phyloP scores from a whole-genome alignment of 768 basidiomycete species.

The Russula compacta region DNA sequence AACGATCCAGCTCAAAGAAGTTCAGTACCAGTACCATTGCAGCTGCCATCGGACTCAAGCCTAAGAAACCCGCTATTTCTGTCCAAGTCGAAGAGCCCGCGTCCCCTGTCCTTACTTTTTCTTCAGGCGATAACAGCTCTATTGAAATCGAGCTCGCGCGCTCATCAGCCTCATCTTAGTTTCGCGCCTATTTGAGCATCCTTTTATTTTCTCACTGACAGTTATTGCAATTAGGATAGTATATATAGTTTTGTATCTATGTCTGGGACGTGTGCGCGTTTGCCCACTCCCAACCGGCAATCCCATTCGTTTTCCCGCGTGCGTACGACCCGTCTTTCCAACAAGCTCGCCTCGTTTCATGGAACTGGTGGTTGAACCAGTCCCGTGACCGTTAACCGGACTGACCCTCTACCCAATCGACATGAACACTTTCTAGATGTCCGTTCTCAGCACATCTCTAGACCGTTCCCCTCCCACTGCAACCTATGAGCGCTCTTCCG shows the following conservation, averaged over 20 bases:
- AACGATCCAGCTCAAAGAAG: slow-evolving; percentile 27
- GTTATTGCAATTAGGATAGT: too few relatives aligned
- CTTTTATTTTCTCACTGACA: too few relatives aligned
- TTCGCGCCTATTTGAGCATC: too few relatives aligned
- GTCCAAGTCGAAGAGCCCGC: slow-evolving; percentile 39
- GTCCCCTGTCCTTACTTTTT: slow-evolving; percentile 20
- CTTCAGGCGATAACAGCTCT: slow-evolving; percentile 17
- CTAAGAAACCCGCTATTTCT: slow-evolving; percentile 49
- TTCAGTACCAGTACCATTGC: slow-evolving; percentile 42
- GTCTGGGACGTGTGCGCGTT: too few relatives aligned
- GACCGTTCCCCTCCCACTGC: slow-evolving; percentile 57
- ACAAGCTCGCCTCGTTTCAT: slow-evolving; percentile 24
- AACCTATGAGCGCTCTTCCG: neutral
- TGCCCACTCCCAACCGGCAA: too few relatives aligned
- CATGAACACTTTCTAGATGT: slow-evolving; percentile 38
- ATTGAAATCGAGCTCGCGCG: too few relatives aligned
- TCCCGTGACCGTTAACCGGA: slow-evolving; percentile 46
- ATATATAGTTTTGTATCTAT: too few relatives aligned
- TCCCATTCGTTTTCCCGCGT: too few relatives aligned
- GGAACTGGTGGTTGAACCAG: slow-evolving; percentile 41
- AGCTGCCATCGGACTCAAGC: slow-evolving; percentile 53
- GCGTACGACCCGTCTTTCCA: too few relatives aligned
- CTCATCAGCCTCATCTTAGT: too few relatives aligned
- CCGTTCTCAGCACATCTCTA: slow-evolving; percentile 50
- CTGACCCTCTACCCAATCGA: slow-evolving; percentile 44